Base-by-base conservation (phyloP, 306 rosid species). In the Pueraria montana region DNA sequence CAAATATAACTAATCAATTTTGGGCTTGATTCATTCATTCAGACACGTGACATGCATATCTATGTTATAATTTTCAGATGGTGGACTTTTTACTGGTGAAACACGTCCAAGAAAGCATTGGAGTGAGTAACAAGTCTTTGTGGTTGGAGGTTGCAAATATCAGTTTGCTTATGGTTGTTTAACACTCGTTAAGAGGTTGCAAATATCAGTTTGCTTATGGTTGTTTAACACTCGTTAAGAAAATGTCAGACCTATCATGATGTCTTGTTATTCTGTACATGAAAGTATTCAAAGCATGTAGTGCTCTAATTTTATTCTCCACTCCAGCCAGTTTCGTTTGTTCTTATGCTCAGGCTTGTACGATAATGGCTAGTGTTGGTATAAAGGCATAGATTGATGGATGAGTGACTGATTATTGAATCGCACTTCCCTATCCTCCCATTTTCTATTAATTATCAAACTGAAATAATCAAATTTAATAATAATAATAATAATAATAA, bases 61-160 rank as follows among this genome's bases (percentile, higher is more conserved):
- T 64, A 12, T 79, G 69, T 18, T 78, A 46, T 17, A 12, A 17
- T 78, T 21, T 79, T 68, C 79, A 83, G 89, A 80, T 82, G 66
- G 38, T n/a, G 30, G 71, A 49, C 46, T 7, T 67, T 7, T 46
- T 43, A 45, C 53, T 34, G 55, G 59, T 30, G 65, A 62, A 32
- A 70, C 65, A 49, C n/a, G 43, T 42, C 58, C 66, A 12, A 32
- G 64, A 46, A 62, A 63, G 58, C 77, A 62, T 21, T 20, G 50
- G n/a, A 40, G 76, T 23, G 83, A 55, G 79, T 68, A 46, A 59
- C 61, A 49, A 49, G 69, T 21, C 49, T 34, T 34, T 62, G 48
- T 66, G 45, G 78, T 32, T 79, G 70, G 42, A 50, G 68, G 67
- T 18, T 34, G 40, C 75, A 30, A 30, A n/a, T 8, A 32, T 36